Evolutionary conservation across 108 stramenopile genomes (phyloP).

Genomic region (Skeletonema grethae): DNA sequence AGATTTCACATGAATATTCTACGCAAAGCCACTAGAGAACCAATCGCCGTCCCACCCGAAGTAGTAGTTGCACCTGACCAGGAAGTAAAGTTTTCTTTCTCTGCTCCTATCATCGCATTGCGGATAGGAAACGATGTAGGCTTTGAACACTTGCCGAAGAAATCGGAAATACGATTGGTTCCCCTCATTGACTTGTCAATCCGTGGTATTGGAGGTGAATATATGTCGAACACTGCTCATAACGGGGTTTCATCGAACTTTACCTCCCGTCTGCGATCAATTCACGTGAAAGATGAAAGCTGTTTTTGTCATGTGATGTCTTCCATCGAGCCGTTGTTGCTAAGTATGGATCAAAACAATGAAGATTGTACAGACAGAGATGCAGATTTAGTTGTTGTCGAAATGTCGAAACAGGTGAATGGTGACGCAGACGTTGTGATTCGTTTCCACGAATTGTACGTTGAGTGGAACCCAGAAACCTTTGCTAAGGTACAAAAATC

Average conservation of each 20-base stretch:
- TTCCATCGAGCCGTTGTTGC: constrained; percentile 47
- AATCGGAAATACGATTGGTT: constrained; percentile 5
- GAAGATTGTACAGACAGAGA: not conserved
- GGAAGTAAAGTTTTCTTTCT: constrained; percentile 53
- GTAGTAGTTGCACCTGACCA: not conserved
- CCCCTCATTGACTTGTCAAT: constrained; percentile 56
- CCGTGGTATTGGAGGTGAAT: constrained; percentile 55
- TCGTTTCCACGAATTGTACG: constrained; percentile 64
- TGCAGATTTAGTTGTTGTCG: constrained; percentile 25
- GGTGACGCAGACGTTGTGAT: constrained; percentile 30
- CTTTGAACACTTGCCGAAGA: constrained; percentile 3
- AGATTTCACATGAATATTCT: not conserved
- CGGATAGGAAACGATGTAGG: constrained; percentile 58
- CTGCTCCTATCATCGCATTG: constrained; percentile 59
- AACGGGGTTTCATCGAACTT: constrained; percentile 29
- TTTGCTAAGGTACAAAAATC: constrained; percentile 63
- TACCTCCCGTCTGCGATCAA: constrained; percentile 55
- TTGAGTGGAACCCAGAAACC: constrained; percentile 87
- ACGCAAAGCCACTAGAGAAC: not conserved
- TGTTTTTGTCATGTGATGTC: constrained; percentile 58
- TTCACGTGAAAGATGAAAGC: constrained; percentile 54
- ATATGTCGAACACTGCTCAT: constrained; percentile 15
- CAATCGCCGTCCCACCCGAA: not conserved
- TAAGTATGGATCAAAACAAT: not conserved
- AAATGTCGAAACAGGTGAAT: constrained; percentile 26